Evolutionary conservation across 108 stramenopile genomes (phyloP).

Genomic region (Nitzschia palea): DNA sequence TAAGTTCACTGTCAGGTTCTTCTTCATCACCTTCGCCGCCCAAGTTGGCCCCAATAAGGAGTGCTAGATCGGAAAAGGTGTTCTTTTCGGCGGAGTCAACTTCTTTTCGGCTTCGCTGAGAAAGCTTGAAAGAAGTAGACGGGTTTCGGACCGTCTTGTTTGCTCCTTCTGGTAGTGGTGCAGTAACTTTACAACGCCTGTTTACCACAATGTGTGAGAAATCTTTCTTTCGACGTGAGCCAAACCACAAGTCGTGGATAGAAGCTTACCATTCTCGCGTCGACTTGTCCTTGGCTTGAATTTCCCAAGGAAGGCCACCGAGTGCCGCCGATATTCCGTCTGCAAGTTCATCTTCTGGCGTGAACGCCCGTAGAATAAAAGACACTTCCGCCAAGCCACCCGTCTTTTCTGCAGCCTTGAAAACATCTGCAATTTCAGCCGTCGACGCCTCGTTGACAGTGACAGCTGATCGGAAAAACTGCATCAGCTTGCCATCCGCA

Average conservation of each 20-base stretch:
- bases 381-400: conserved; percentile 72
- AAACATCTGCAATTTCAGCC: conserved; percentile 44
- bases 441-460: conserved; percentile 38
- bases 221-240: not conserved
- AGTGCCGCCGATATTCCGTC: conserved; percentile 59
- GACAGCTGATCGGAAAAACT: conserved; percentile 59
- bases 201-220: not conserved
- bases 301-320: conserved; percentile 57
- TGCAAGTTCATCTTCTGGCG: conserved; percentile 68
- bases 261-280: conserved; percentile 64
- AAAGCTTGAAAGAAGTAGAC: conserved; percentile 54
- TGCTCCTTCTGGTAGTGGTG: conserved; percentile 35
- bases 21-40: conserved; percentile 46
- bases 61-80: conserved; percentile 50
- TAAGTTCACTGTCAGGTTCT: conserved; percentile 27
- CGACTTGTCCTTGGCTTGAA: conserved; percentile 23
- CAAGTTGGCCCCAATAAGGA: conserved; percentile 63
- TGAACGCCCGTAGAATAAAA: conserved; percentile 69
- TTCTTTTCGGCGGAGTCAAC: conserved; percentile 50
- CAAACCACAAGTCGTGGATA: not conserved
- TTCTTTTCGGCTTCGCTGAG: conserved; percentile 56
- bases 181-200: conserved; percentile 63
- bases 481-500: conserved; percentile 46
- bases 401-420: conserved; percentile 45
- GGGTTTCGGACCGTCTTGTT: conserved; percentile 20